Conservation (phyloP, 148 eudicot genomes). For the Nepenthes gracilis region DNA sequence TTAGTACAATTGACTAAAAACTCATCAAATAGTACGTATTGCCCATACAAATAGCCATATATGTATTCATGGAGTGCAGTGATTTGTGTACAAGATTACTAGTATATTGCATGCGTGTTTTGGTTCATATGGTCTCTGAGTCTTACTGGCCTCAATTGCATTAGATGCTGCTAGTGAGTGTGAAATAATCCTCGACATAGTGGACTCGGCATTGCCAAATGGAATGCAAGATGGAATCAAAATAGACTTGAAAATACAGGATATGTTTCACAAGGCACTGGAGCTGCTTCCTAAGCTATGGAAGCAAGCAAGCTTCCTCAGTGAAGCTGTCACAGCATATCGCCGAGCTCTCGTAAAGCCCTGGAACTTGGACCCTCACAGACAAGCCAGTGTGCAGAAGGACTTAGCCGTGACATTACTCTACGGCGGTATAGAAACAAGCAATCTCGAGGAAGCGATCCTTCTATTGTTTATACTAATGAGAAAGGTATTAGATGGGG, state of each 20-base stretch:
- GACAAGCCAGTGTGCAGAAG: constrained; percentile 60
- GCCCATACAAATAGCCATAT: too few relatives aligned
- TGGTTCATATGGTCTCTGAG: not conserved
- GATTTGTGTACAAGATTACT: not conserved
- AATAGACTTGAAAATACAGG: constrained; percentile 59
- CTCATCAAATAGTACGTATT: too few relatives aligned
- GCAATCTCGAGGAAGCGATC: constrained; percentile 69
- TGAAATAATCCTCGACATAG: constrained; percentile 55
- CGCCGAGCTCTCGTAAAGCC: constrained; percentile 64
- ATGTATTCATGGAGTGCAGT: not conserved
- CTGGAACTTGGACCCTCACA: constrained; percentile 60
- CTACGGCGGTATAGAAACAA: constrained; percentile 77
- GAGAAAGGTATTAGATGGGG: constrained; percentile 44
- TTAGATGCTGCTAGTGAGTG: constrained; percentile 90
- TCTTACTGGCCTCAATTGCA: not conserved
- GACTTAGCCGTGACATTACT: constrained; percentile 60
- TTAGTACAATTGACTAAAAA: too few relatives aligned
- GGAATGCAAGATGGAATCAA: constrained; percentile 50
- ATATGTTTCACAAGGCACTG: constrained; percentile 80
- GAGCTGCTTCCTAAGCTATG: constrained; percentile 87
- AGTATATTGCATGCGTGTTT: not conserved
- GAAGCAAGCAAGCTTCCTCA: constrained; percentile 53
- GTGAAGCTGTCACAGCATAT: constrained; percentile 69
- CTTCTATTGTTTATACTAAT: constrained; percentile 58
- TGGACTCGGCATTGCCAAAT: constrained; percentile 77